Base-by-base conservation (phyloP, 257 asterid genomes). In the Eustoma russellianum region DNA sequence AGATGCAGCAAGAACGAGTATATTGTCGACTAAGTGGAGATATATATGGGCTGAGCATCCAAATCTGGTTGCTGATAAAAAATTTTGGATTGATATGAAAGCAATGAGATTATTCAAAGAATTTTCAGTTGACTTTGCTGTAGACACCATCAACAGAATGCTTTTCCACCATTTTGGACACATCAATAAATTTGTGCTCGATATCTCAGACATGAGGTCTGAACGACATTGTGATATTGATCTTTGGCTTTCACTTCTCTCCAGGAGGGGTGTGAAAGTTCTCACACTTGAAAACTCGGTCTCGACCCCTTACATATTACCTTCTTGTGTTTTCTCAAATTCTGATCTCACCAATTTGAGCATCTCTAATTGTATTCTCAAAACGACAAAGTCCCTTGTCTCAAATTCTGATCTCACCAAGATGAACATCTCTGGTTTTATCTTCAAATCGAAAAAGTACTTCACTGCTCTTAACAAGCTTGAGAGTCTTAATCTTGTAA, bases 1-100 rank as follows among this genome's bases (percentile, higher is more conserved):
- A 18, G 66, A 71, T 56, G 77, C 76, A 14, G 76, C 61, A 17
- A 62, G 69, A 15, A 66, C 62, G 7, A 41, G 68, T 17, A 13
- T 61, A 6, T 52, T 65, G 55, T 62, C 76, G 13, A 56, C 48
- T 9, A 52, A 52, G 10, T 66, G 76, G 72, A 70, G 72, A 47
- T 14, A 61, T 48, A 9, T 28, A 4, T 70, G 76, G 72, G 10
- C 19, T 2, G 52, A 0, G 13, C 18, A 33, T 59, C 52, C 70
- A 5, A 5, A 35, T 10, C 13, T 69, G 5, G 52, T 53, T 9
- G 9, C 59, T 12, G 65, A 68, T 18, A 7, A 38, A 17, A 6
- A 18, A 2, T 8, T 38, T 7, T 68, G 44, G 16, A 18, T n/a
- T 28, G 30, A 30, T 2, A 19, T 47, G 9, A 5, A 41, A 14